A percentile compares a stretch with the other conserved stretches of the same genome.
phyloP scores from a whole-genome alignment of 2,329 filamentous ascomycete species.

The Penicillium sp. region DNA sequence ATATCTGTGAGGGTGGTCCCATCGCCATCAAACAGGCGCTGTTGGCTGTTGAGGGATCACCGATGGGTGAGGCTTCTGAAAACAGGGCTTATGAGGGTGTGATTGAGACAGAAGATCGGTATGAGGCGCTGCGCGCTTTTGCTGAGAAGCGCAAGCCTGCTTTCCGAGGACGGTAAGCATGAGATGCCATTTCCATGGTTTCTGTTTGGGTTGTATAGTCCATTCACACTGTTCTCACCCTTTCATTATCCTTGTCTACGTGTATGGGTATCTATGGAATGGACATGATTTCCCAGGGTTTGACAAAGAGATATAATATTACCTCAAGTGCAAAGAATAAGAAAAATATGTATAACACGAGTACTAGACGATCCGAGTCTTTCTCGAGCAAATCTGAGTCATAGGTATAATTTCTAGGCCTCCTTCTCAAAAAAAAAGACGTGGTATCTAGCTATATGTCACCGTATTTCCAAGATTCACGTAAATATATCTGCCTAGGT shows the following conservation, averaged over 20 bases:
- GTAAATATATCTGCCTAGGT: not conserved
- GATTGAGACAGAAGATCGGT: conserved; percentile 77
- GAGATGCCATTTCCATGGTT: not conserved
- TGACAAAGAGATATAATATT: not conserved
- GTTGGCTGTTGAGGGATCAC: conserved; percentile 70
- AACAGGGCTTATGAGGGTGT: conserved; percentile 84
- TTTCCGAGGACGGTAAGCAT: conserved; percentile 59
- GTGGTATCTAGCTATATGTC: no score
- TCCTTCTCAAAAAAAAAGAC: no score
- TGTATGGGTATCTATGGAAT: not conserved
- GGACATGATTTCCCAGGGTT: not conserved
- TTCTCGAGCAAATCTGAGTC: no score
- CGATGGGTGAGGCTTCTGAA: conserved; percentile 70
- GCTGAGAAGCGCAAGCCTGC: conserved; percentile 69
- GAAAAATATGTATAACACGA: not conserved
- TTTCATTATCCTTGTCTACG: not conserved
- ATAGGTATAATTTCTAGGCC: no score
- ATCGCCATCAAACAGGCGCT: conserved; percentile 78
- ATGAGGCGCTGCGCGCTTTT: conserved; percentile 87
- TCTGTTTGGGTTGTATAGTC: not conserved
- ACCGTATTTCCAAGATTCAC: not conserved
- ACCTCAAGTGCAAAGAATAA: not conserved
- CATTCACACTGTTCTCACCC: no score
- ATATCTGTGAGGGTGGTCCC: conserved; percentile 88
- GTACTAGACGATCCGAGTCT: not conserved